These are phyloP conservation scores for Eucalyptus tenuipes DNA, from an alignment of 345 rosid species.

Conservation along the genomic window DNA sequence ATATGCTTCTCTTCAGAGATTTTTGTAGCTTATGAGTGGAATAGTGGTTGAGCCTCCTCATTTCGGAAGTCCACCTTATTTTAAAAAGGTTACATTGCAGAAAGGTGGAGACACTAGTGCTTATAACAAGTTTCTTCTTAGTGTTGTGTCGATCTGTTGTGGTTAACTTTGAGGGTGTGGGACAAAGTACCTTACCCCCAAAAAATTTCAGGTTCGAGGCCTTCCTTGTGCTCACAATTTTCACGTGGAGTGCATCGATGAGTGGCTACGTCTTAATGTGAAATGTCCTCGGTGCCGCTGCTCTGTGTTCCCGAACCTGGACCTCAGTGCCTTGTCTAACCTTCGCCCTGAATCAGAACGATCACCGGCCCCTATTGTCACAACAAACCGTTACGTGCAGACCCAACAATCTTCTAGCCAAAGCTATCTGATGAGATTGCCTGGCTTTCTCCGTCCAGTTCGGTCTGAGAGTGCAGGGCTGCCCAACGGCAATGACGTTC, in stretches of 20 bases:
- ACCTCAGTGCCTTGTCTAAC: slow-evolving; percentile 85
- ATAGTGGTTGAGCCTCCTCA: neutral
- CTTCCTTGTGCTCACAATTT: slow-evolving; percentile 98
- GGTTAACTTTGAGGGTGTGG: neutral
- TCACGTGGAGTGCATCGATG: slow-evolving; percentile 91
- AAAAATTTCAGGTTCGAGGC: slow-evolving; percentile 76
- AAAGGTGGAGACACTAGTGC: neutral
- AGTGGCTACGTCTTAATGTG: slow-evolving; percentile 93
- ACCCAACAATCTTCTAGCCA: slow-evolving; percentile 55
- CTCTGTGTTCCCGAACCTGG: slow-evolving; percentile 94
- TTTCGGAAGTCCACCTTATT: neutral
- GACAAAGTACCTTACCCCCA: neutral
- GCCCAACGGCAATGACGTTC: slow-evolving; percentile 5
- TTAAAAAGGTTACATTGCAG: neutral
- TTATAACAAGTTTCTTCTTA: neutral
- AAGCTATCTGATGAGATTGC: slow-evolving; percentile 69
- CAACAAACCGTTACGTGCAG: slow-evolving; percentile 35
- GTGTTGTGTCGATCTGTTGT: neutral
- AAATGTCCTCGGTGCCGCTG: slow-evolving; percentile 96
- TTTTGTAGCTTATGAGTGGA: neutral
- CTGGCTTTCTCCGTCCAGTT: slow-evolving; percentile 45
- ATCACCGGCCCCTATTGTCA: slow-evolving; percentile 23
- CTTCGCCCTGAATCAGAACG: slow-evolving; percentile 62
- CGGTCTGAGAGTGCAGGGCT: slow-evolving; percentile 27
- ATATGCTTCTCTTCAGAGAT: neutral